phyloP scores from a whole-genome alignment of 257 asterid species.

The Solanum pennellii region DNA sequence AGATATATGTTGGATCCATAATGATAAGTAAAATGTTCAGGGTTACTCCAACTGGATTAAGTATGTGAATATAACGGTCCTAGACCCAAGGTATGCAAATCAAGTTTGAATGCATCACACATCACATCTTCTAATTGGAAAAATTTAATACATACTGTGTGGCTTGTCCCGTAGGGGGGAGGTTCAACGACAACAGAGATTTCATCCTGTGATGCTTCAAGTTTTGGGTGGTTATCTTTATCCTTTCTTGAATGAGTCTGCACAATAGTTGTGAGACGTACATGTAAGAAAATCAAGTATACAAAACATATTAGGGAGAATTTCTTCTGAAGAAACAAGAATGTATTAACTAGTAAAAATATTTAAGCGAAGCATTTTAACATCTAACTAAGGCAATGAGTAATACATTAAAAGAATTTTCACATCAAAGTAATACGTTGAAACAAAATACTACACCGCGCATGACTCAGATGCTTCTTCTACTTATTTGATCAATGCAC shows the following conservation, averaged over 20 bases:
- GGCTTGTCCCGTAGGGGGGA: slow-evolving; percentile 70
- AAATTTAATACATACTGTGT: slow-evolving; percentile 40
- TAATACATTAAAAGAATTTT: neutral
- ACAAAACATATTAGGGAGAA: neutral
- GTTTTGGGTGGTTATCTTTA: slow-evolving; percentile 19
- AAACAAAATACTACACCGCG: neutral
- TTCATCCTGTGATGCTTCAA: slow-evolving; percentile 29
- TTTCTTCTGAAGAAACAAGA: neutral
- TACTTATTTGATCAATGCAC: neutral
- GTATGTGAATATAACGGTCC: neutral
- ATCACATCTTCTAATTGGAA: neutral
- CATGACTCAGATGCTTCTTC: neutral
- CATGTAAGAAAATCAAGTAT: neutral
- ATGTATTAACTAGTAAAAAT: neutral
- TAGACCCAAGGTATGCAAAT: neutral
- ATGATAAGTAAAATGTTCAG: neutral
- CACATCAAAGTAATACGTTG: neutral
- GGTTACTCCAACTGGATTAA: neutral
- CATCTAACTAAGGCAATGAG: neutral
- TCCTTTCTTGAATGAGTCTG: slow-evolving; percentile 82
- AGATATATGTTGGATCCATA: neutral
- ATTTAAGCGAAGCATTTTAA: neutral
- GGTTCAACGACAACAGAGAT: slow-evolving; percentile 50
- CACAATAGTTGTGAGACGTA: slow-evolving; percentile 15
- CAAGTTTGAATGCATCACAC: neutral